These are phyloP conservation scores for Sergeia podlipaevii DNA, from an alignment of 208 protist genomes.

Conservation along the genomic window DNA sequence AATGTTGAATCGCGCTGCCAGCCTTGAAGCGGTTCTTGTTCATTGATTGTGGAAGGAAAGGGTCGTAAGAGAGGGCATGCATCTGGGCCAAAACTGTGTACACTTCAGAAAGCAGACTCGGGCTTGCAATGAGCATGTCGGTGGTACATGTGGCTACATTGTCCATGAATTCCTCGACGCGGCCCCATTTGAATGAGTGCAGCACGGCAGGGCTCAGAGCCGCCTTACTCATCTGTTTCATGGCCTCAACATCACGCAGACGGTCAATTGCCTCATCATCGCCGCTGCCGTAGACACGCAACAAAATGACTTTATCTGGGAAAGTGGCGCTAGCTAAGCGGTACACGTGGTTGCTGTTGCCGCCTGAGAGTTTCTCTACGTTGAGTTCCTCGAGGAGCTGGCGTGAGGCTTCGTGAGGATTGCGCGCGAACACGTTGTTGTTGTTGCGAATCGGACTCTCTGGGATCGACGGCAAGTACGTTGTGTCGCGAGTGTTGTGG, in stretches of 20 bases:
- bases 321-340: slow-evolving; percentile 59
- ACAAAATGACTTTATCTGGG: slow-evolving; percentile 46
- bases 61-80: slow-evolving; percentile 44
- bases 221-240: slow-evolving; percentile 72
- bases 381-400: slow-evolving; percentile 52
- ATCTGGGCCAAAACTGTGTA: slow-evolving; percentile 46
- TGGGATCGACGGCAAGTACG: slow-evolving; percentile 8
- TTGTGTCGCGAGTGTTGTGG: slow-evolving; percentile 1
- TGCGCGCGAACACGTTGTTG: too few species aligned
- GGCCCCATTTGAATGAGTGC: slow-evolving; percentile 79
- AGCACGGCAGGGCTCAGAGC: slow-evolving; percentile 65
- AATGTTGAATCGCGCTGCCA: slow-evolving; percentile 3
- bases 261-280: slow-evolving; percentile 77
- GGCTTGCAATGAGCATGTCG: slow-evolving; percentile 64
- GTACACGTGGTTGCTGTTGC: slow-evolving; percentile 87
- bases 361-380: slow-evolving; percentile 73
- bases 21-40: slow-evolving; percentile 30
- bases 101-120: slow-evolving; percentile 50
- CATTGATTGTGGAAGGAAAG: slow-evolving; percentile 61
- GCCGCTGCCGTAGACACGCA: slow-evolving; percentile 75
- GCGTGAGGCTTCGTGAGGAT: slow-evolving; percentile 43
- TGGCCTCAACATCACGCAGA: slow-evolving; percentile 61
- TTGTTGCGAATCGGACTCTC: too few species aligned
- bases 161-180: slow-evolving; percentile 85
- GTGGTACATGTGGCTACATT: slow-evolving; percentile 67